Base-by-base conservation (phyloP, 1,139 yeast species). In the Geotrichum histeridarum region DNA sequence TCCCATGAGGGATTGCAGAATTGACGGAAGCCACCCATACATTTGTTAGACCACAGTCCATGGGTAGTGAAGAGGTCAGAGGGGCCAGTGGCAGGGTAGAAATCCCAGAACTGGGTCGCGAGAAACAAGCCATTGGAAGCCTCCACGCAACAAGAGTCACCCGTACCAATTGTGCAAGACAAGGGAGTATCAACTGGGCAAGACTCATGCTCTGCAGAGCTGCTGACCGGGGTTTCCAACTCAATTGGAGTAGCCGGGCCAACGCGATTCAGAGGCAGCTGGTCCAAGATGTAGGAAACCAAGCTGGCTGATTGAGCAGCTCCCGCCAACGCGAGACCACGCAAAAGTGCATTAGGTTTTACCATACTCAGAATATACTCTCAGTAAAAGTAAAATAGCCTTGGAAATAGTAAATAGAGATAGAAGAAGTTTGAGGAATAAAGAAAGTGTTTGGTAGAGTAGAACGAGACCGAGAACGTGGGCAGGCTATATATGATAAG, bases 101-200 rank as follows among this genome's bases (percentile, higher is more conserved):
- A 88, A 69, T 90, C 96, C 98, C 98, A 93, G 70, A 91, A 90
- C 68, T 93, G 98, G 0, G 98, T 88, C 64, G 84, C 87, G 49
- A 91, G 70, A 42, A 91, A 74, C 14, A 90, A 77, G 1, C 98
- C 97, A 36, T 94, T 93, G 2, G 96, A 95, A 50, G 82, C 78
- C 66, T 91, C 97, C 68, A 83, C 88, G 68, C 98, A 93, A 66
- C 99, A 93, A 1, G 82, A 68, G 77, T 73, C 65, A 8, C 42
- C 50, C 2, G 57, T 51, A 15, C 59, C 58, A 30, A 44, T 27
- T 17, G 77, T 69, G 64, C 96, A 86, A n/a, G 89, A 78, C 37
- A 80, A 68, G 0, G 96, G 95, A 1, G 78, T 62, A 61, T 83
- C 80, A 0, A 75, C 65, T 0, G 95, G 94, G 64, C 96, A 88